Base-by-base conservation (phyloP, 2,329 filamentous ascomycete genomes). In the Fusarium miscanthi region DNA sequence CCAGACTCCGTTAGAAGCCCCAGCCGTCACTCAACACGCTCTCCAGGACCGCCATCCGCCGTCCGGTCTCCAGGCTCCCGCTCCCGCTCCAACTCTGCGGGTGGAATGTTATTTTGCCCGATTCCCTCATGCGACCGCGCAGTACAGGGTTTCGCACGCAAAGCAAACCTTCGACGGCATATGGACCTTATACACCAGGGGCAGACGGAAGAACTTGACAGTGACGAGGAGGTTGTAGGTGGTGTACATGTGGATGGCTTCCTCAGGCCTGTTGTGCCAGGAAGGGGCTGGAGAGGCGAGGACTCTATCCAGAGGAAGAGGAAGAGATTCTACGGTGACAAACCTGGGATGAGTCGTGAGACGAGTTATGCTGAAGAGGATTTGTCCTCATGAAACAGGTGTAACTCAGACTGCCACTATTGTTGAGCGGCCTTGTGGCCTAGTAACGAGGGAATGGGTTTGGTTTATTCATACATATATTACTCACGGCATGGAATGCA, bases 231-330 rank as follows among this genome's bases (percentile, higher is more conserved):
- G 75, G 86, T 89, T 75, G 73, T 85, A 13, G 91, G 90, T 1
- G 91, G 85, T 0, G 89, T 93, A 25, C 91, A 93, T 74, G 86
- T 89, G 3, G 91, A 94, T 78, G 89, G 91, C 1, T 94, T 92
- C 75, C 73, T 94, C 74, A 83, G 84, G 76, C 86, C 87, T 8
- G 85, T 93, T 58, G 81, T 83, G 63, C 79, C 83, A 2, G 81
- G 84, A 11, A 81, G 77, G 46, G 87, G 87, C 0, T 89, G 87
- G 87, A 80, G 85, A 43, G 83, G 79, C 4, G 80, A 78, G 38
- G 83, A 84, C 38, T 61, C 65, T 7, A 63, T 59, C 3, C 63
- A 69, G 51, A 77, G 79, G 53, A 81, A 76, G 73, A 76, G 77
- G 60, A 79, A 78, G 74, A 75, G 75, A 35, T 72, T 67, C 19